Percentiles rank a stretch among this genome's conserved stretches.
These are phyloP conservation scores for Rhynchosporium secalis DNA, from an alignment of 2,329 filamentous ascomycete species.

Conservation along the genomic window DNA sequence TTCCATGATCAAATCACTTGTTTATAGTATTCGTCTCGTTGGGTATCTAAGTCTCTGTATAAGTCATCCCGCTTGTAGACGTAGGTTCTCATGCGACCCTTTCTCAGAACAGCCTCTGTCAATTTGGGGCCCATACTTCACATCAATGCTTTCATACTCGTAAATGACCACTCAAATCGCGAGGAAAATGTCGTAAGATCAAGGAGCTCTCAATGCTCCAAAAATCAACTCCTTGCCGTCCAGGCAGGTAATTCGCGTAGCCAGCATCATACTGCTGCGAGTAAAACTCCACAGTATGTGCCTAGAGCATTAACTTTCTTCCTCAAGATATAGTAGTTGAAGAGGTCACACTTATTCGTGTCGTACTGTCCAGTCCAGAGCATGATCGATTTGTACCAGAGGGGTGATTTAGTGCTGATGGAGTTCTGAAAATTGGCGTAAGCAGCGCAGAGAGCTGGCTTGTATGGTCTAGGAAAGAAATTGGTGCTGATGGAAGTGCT, in stretches of 20 bases:
- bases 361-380: slow-evolving; percentile 18
- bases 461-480: slow-evolving; percentile 31
- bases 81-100: too few relatives aligned
- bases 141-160: background rate
- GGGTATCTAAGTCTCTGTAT: too few relatives aligned
- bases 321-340: slow-evolving; percentile 44
- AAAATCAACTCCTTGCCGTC: slow-evolving; percentile 20
- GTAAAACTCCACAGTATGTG: slow-evolving; percentile 43
- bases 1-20: too few relatives aligned
- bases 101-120: too few relatives aligned
- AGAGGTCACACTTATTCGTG: slow-evolving; percentile 36
- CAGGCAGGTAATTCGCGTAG: slow-evolving; percentile 18
- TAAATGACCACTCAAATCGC: background rate
- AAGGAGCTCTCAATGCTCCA: slow-evolving; percentile 25
- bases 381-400: slow-evolving; percentile 9
- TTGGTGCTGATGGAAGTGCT: slow-evolving; percentile 26
- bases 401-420: slow-evolving; percentile 15
- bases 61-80: too few relatives aligned
- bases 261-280: slow-evolving; percentile 18
- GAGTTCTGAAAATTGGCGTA: slow-evolving; percentile 27
- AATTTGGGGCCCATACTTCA: background rate
- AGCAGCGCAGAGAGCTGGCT: slow-evolving; percentile 25
- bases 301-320: slow-evolving; percentile 42
- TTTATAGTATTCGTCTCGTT: too few relatives aligned
- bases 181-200: background rate